phyloP scores from a whole-genome alignment of 1,284 basidiomycete species.

The Moniliophthora roreri region DNA sequence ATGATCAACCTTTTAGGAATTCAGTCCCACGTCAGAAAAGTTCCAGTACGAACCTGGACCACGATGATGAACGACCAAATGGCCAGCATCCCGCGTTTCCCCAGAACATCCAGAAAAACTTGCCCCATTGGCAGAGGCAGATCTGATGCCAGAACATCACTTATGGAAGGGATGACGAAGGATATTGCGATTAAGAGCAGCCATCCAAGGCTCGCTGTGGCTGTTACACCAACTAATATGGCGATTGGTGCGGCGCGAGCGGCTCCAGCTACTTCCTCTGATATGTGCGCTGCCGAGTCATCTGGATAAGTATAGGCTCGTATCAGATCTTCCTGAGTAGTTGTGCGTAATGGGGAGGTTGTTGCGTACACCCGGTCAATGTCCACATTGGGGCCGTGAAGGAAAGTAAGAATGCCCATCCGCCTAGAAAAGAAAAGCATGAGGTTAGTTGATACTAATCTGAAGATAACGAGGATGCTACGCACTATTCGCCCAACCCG shows the following conservation, averaged over 20 bases:
- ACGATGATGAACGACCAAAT: conserved; percentile 73
- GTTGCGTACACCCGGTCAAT: conserved; percentile 58
- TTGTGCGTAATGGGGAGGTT: too few species aligned
- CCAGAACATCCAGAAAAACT: conserved; percentile 63
- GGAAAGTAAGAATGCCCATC: conserved; percentile 71
- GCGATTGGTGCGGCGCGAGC: conserved; percentile 72
- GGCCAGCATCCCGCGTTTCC: conserved; percentile 67
- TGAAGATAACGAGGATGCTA: conserved; percentile 10
- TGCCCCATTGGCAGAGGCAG: conserved; percentile 73
- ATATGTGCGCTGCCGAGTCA: conserved; percentile 78
- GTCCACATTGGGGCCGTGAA: conserved; percentile 81
- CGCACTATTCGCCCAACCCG: conserved; percentile 63
- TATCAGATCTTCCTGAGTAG: background rate
- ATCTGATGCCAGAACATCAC: conserved; percentile 45
- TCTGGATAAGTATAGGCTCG: conserved; percentile 35
- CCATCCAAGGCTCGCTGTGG: conserved; percentile 64
- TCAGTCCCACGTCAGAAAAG: background rate
- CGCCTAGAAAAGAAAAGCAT: conserved; percentile 37
- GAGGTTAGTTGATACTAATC: background rate
- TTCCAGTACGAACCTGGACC: conserved; percentile 49
- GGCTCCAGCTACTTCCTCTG: conserved; percentile 72
- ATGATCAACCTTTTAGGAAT: background rate
- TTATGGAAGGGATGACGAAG: conserved; percentile 59
- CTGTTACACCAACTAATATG: conserved; percentile 66
- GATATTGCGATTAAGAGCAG: conserved; percentile 62